Base-by-base conservation (phyloP, 768 basidiomycete species). In the Phaeotremella fagi region DNA sequence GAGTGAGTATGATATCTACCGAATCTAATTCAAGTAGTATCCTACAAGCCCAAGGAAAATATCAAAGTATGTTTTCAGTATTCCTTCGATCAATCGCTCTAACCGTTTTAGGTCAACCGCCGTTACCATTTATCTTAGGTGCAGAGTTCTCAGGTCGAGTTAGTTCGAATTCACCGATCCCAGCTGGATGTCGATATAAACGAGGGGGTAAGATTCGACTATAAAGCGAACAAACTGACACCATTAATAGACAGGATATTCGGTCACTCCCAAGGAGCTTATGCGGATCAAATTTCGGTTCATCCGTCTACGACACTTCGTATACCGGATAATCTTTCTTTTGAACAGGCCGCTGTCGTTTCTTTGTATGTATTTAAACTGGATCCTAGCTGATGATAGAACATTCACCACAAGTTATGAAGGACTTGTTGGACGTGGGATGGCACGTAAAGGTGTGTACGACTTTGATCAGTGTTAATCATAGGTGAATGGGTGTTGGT, bases 401-500 rank as follows among this genome's bases (percentile, higher is more conserved):
- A 72, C 71, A 7, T 65, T 87, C 83, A 88, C 90, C 0, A 98
- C 94, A 4, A 86, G 85, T 57, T 97, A 95, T 63, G 91, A 92
- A 67, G 95, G 85, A 0, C 77, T 99, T 14, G 86, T 90, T 0
- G 87, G 86, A 11, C 79, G 91, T 46, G 94, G 89, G 12, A 77
- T 87, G 42, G 75, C 91, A 36, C 83, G 90, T 68, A 75, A 82
- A 48, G 90, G 88, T 84, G 31, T 44, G 78, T 66, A 38, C 27
- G 20, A 9, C 24, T 3, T 2, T 20, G 20, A 12, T 18, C 25
- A 4, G 6, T 38, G 35, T 14, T 25, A 6, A n/a, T 48, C 36
- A 50, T 45, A 87, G 87, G 87, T 20, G 94, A 97, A 76, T 90
- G 86, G 82, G 82, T 95, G 2, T 82, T 99, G 2, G 85, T 98